phyloP scores from a whole-genome alignment of 169 alveolate species.

The Babesia caballi region DNA sequence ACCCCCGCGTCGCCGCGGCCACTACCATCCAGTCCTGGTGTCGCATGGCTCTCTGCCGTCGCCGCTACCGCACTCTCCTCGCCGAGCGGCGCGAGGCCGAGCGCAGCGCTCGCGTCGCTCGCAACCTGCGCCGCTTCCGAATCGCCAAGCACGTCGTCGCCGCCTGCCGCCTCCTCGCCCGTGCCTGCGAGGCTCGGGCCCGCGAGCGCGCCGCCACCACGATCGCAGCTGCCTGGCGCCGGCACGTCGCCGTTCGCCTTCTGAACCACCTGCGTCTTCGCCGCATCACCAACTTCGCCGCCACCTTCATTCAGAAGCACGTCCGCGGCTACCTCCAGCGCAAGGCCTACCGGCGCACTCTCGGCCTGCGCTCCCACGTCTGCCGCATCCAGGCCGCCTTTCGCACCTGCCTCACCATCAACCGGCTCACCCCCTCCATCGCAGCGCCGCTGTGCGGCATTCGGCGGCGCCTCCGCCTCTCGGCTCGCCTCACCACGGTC shows the following conservation, averaged over 20 bases:
- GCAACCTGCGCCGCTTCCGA: slow-evolving; percentile 13
- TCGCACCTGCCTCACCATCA: slow-evolving; percentile 10
- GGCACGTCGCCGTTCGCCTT: slow-evolving; percentile 43
- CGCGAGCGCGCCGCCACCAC: slow-evolving; percentile 48
- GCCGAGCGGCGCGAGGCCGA: slow-evolving; percentile 5
- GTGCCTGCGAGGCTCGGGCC: neutral
- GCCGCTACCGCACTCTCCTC: slow-evolving; percentile 4
- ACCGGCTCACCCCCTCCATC: neutral
- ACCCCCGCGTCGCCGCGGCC: slow-evolving; percentile 25
- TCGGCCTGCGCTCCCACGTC: slow-evolving; percentile 2
- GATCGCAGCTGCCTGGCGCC: slow-evolving; percentile 55
- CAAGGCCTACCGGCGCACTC: slow-evolving; percentile 10
- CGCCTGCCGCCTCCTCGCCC: neutral
- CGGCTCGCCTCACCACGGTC: neutral
- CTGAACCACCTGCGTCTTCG: slow-evolving; percentile 39
- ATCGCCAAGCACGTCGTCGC: slow-evolving; percentile 3
- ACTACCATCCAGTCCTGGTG: slow-evolving; percentile 29
- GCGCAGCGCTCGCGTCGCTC: neutral
- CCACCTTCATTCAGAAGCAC: slow-evolving; percentile 62
- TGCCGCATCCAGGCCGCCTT: slow-evolving; percentile 44
- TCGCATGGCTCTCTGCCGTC: slow-evolving; percentile 47
- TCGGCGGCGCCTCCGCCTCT: neutral
- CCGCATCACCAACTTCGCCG: slow-evolving; percentile 39
- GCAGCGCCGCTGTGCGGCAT: neutral
- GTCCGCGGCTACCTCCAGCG: slow-evolving; percentile 46